Base-by-base conservation (phyloP, 331 rosid genomes). In the Phaseolus coccineus region DNA sequence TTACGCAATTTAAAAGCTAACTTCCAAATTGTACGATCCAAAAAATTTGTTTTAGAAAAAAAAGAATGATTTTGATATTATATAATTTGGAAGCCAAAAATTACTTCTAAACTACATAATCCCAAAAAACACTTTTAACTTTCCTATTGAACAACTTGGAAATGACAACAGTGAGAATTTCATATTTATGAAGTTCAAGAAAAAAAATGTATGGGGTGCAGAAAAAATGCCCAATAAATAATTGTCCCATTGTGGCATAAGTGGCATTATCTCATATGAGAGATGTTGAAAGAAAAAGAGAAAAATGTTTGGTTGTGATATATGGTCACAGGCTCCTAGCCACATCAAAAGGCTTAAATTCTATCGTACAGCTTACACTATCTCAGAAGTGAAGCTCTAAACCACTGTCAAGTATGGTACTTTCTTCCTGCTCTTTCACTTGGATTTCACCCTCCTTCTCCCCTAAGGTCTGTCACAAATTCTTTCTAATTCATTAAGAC, bases 391-490 rank as follows among this genome's bases (percentile, higher is more conserved):
- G 56, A 78, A 76, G 72, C 89, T 87, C 83, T 68, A 39, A 47
- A 47, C 71, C 64, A 50, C 42, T 10, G n/a, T 81, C 84, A 89
- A 84, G 8, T 12, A 93, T 95, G 97, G 94, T 84, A 46, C 84
- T 86, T n/a, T 91, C 97, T 77, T 89, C 97, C 0, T 84, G 90
- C 75, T 88, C 94, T 67, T n/a, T 84, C 22, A 85, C 56, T 73
- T 91, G 89, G 90, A 79, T 81, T 70, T 92, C 97, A 10, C 81
- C 92, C 57, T 69, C 83, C 44, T 73, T 84, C 22, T 81, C 87
- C 58, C 89, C 78, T 63, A 91, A 93, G 97, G 98, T 94, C 14
- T 94, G 28, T 59, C 71, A 53, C 77, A 0, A 31, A 33, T 2
- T 27, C 50, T 6, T 50, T 19, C 15, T 61, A 42, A 50, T 62